Evolutionary conservation across 495 filamentous ascomycete species (phyloP).

Genomic region (Hypoxylon fuscum): DNA sequence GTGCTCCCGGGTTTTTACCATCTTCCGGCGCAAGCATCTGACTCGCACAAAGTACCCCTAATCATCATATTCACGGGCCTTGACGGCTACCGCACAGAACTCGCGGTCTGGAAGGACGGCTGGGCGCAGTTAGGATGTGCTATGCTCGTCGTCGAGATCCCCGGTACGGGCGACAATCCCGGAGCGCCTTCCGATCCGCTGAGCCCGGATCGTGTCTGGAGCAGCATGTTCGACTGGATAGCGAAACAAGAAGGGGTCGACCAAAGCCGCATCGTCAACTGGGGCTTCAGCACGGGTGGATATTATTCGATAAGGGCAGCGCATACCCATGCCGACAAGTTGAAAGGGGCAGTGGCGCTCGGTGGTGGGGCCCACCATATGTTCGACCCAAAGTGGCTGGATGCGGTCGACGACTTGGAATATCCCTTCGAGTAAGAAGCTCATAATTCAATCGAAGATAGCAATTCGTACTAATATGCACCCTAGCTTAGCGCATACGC

Average conservation of each 20-base stretch:
- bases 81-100: slow-evolving; percentile 78
- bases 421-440: slow-evolving; percentile 72
- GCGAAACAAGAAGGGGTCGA: slow-evolving; percentile 60
- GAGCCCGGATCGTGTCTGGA: slow-evolving; percentile 64
- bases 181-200: slow-evolving; percentile 57
- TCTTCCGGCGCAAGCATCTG: slow-evolving; percentile 51
- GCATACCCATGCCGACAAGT: slow-evolving; percentile 67
- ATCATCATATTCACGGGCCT: slow-evolving; percentile 75
- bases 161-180: slow-evolving; percentile 77
- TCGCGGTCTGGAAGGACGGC: slow-evolving; percentile 69
- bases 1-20: slow-evolving; percentile 68
- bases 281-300: slow-evolving; percentile 76
- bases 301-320: slow-evolving; percentile 75
- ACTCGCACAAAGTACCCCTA: slow-evolving; percentile 57
- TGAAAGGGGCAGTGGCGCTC: slow-evolving; percentile 68
- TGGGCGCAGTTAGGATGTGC: slow-evolving; percentile 64
- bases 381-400: slow-evolving; percentile 70
- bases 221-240: slow-evolving; percentile 71
- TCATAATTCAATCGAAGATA: background rate
- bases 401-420: slow-evolving; percentile 69
- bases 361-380: slow-evolving; percentile 74
- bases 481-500: slow-evolving; percentile 62
- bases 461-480: background rate
- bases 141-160: slow-evolving; percentile 72
- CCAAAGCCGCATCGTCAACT: slow-evolving; percentile 62